Conservation (phyloP, 2,329 filamentous ascomycete species). For the Penicillium sp. region DNA sequence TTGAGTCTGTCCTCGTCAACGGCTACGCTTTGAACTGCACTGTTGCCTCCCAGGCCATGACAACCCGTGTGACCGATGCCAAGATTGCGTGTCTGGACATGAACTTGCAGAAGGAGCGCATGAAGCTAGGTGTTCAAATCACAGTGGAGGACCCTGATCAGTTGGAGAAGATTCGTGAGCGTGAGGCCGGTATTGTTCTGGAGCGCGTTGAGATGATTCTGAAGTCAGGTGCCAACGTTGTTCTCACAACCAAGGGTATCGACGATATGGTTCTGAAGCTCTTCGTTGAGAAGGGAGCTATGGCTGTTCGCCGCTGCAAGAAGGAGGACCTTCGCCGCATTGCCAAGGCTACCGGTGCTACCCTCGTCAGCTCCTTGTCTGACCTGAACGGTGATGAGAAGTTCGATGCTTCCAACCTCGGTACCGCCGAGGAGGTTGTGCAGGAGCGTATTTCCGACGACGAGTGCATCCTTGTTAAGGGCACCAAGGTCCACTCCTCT, state of each 20-base stretch:
- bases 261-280: slow-evolving; percentile 93
- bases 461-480: slow-evolving; percentile 95
- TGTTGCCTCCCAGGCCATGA: slow-evolving; percentile 97
- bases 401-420: slow-evolving; percentile 87
- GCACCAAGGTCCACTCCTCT: slow-evolving; percentile 89
- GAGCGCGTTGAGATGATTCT: slow-evolving; percentile 97
- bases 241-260: slow-evolving; percentile 97
- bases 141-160: slow-evolving; percentile 97
- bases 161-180: slow-evolving; percentile 91
- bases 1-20: slow-evolving; percentile 87
- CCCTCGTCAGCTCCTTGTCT: slow-evolving; percentile 86
- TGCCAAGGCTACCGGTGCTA: slow-evolving; percentile 92
- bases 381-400: slow-evolving; percentile 97
- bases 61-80: slow-evolving; percentile 83
- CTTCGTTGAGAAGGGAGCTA: slow-evolving; percentile 91
- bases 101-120: slow-evolving; percentile 97
- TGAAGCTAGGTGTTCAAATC: slow-evolving; percentile 98
- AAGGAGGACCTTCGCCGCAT: slow-evolving; percentile 97
- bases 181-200: slow-evolving; percentile 88
- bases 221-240: slow-evolving; percentile 93
- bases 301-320: slow-evolving; percentile 95
- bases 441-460: slow-evolving; percentile 99
- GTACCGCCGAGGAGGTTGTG: slow-evolving; percentile 90
- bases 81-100: slow-evolving; percentile 98
- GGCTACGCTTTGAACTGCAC: slow-evolving; percentile 99